Percentiles rank a stretch among this genome's conserved stretches.
Evolutionary conservation across 2,329 filamentous ascomycete species (phyloP).

Genomic region (Nigrospora sphaerica): DNA sequence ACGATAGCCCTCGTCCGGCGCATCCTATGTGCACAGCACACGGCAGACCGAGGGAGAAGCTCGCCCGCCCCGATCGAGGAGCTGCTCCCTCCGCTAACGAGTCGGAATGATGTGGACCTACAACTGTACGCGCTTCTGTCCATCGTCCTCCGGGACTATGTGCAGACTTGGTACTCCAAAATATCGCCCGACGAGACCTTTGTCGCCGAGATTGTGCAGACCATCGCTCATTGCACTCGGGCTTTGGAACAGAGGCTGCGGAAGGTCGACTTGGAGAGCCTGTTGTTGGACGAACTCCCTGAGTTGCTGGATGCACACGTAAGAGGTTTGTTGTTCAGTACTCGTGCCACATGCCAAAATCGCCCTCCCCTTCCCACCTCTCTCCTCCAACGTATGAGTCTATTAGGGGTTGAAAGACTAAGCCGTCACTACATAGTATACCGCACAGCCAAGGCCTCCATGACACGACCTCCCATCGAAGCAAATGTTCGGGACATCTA

Average conservation of each 20-base stretch:
- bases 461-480: slow-evolving; percentile 51
- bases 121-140: slow-evolving; percentile 91
- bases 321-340: slow-evolving; percentile 46
- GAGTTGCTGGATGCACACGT: slow-evolving; percentile 75
- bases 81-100: slow-evolving; percentile 83
- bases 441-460: slow-evolving; percentile 56
- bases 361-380: neutral
- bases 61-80: slow-evolving; percentile 63
- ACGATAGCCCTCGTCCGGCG: slow-evolving; percentile 76
- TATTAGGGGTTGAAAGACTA: too few species aligned
- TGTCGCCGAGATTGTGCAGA: slow-evolving; percentile 78
- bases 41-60: slow-evolving; percentile 47
- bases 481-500: slow-evolving; percentile 64
- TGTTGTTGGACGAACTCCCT: slow-evolving; percentile 84
- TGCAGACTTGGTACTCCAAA: slow-evolving; percentile 86
- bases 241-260: slow-evolving; percentile 81
- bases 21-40: slow-evolving; percentile 70
- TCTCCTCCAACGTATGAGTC: too few species aligned
- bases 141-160: slow-evolving; percentile 82
- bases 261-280: slow-evolving; percentile 71
- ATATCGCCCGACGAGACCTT: slow-evolving; percentile 89
- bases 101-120: slow-evolving; percentile 86
- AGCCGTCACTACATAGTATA: slow-evolving; percentile 50
- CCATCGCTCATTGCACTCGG: slow-evolving; percentile 86
- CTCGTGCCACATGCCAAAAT: too few species aligned